phyloP scores from a whole-genome alignment of 2,329 filamentous ascomycete species.

The Paecilomyces formosus region DNA sequence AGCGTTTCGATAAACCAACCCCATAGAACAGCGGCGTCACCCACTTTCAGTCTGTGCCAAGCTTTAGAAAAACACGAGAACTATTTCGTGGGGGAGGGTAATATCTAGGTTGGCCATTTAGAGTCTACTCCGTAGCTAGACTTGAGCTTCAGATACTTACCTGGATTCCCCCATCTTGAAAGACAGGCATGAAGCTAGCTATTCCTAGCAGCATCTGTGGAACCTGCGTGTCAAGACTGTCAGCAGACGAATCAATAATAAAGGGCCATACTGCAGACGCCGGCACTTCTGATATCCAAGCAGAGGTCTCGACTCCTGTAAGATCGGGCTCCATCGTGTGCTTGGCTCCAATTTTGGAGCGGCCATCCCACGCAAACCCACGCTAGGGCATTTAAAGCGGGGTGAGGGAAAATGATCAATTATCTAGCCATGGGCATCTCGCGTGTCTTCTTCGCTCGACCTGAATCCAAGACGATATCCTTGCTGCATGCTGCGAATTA shows the following conservation, averaged over 20 bases:
- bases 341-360: neutral
- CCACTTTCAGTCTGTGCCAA: neutral
- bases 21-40: neutral
- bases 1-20: neutral
- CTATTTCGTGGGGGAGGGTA: neutral
- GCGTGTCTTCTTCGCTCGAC: neutral
- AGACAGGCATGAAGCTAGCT: neutral
- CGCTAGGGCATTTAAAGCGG: neutral
- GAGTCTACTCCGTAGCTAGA: neutral
- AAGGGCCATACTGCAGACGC: no score
- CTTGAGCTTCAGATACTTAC: neutral
- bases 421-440: neutral
- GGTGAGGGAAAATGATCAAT: no score
- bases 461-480: neutral
- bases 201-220: neutral
- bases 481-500: neutral
- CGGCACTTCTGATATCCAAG: neutral
- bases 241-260: neutral
- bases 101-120: neutral
- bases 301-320: neutral
- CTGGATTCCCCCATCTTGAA: neutral
- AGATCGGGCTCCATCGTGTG: neutral
- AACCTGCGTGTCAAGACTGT: neutral
- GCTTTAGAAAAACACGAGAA: neutral
- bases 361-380: neutral